phyloP scores from a whole-genome alignment of 106 monocot species.

The Phalaenopsis equestris region DNA sequence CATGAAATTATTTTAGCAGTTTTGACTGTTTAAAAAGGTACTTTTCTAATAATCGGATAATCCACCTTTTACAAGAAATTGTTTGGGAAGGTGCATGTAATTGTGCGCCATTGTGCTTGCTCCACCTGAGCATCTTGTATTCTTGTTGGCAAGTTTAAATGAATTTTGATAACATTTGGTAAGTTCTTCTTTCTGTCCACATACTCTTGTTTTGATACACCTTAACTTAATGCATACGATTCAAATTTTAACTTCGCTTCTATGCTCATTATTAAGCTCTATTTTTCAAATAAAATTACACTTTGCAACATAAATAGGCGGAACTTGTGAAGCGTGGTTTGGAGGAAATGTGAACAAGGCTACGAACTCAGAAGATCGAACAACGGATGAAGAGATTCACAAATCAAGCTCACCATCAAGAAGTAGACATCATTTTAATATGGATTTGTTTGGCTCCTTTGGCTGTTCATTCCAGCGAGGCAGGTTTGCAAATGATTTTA shows the following conservation, averaged over 20 bases:
- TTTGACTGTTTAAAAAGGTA: no score
- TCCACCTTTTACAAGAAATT: no score
- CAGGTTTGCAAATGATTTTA: slow-evolving; percentile 65
- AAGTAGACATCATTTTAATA: slow-evolving; percentile 39
- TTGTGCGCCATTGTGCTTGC: no score
- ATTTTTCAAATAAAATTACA: not conserved
- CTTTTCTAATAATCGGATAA: no score
- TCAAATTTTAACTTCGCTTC: not conserved
- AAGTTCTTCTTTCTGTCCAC: not conserved
- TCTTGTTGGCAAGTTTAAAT: not conserved
- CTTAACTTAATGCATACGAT: not conserved
- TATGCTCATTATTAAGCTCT: not conserved
- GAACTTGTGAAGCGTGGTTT: slow-evolving; percentile 49
- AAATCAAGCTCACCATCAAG: not conserved
- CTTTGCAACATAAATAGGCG: slow-evolving; percentile 33
- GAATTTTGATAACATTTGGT: not conserved
- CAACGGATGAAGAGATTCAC: slow-evolving; percentile 2
- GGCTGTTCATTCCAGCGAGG: slow-evolving; percentile 61
- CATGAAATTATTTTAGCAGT: no score
- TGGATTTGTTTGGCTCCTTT: slow-evolving; percentile 71
- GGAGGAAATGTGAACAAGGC: slow-evolving; percentile 22
- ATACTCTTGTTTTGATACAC: not conserved
- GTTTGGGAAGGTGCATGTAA: no score
- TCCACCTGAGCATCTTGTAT: no score
- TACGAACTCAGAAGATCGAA: slow-evolving; percentile 7